Evolutionary conservation across 768 basidiomycete species (phyloP).

Genomic region (Termitomyces heimii): DNA sequence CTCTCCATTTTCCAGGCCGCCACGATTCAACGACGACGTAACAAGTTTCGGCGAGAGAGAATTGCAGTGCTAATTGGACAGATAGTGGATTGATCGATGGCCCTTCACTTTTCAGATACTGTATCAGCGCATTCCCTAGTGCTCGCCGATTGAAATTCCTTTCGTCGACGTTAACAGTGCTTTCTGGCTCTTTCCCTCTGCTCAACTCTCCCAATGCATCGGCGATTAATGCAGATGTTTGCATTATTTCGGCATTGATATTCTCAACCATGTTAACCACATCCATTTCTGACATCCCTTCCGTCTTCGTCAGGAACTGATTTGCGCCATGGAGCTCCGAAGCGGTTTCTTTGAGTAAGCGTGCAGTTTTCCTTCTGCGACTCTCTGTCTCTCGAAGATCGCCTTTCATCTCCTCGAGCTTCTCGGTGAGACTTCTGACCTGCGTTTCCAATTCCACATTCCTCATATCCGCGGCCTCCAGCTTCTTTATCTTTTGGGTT

Average conservation of each 20-base stretch:
- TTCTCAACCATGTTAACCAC: slow-evolving; percentile 21
- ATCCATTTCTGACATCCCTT: slow-evolving; percentile 38
- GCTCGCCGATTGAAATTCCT: slow-evolving; percentile 3
- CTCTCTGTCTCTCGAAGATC: slow-evolving; percentile 14
- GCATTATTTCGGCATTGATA: slow-evolving; percentile 16
- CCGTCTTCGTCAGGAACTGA: slow-evolving; percentile 36
- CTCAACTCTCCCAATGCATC: slow-evolving; percentile 5
- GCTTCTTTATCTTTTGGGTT: background rate
- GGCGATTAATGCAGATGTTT: slow-evolving; percentile 16
- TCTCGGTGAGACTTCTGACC: background rate
- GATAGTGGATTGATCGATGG: slow-evolving; percentile 10
- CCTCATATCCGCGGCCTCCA: background rate
- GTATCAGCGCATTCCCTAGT: slow-evolving; percentile 7
- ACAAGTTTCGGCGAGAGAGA: slow-evolving; percentile 7
- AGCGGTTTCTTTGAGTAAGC: slow-evolving; percentile 22
- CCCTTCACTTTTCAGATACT: background rate
- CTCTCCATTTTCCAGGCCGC: slow-evolving; percentile 7
- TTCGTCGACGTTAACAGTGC: background rate
- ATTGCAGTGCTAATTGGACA: slow-evolving; percentile 15
- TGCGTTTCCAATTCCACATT: slow-evolving; percentile 2
- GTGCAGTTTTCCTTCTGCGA: slow-evolving; percentile 14
- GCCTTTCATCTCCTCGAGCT: background rate
- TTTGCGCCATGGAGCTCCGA: slow-evolving; percentile 37
- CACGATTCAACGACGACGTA: slow-evolving; percentile 10
- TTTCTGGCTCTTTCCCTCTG: background rate